Base-by-base conservation (phyloP, 345 rosid genomes). In the Linum trigynum region DNA sequence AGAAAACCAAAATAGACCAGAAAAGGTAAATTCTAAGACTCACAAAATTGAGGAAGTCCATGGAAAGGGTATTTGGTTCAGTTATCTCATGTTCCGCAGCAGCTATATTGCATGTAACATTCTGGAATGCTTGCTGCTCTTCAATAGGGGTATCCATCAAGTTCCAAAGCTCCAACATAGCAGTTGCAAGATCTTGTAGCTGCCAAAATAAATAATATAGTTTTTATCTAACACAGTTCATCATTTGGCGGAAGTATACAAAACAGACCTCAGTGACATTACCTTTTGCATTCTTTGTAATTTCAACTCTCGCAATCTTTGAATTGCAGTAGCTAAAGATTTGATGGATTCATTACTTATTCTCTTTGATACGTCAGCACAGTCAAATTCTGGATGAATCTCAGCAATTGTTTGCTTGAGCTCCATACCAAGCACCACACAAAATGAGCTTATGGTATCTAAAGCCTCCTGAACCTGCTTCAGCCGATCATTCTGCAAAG, bases 101-200 rank as follows among this genome's bases (percentile, higher is more conserved):
- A 73, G 99, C 99, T 69, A 95, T 78, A 57, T 95, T 95, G 73
- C 94, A 80, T 39, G 99, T 95, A 65, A 95, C 89, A 72, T 80
- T 85, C 68, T 82, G 96, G 77, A 87, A 95, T 75, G 72, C 73
- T 79, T 87, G 96, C 67, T 95, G 99, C 80, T 95, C 98, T 69
- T 91, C 98, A 64, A 86, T 57, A 61, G 98, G 99, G 62, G 98
- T 95, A 65, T 95, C 99, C 99, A 95, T 91, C 86, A 91, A 76
- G 76, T 91, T 81, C 98, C 99, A 95, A 64, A 95, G 83, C 81
- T 87, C 94, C 79, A 95, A 74, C 91, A 95, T 85, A 58, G 91
- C 79, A 43, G 91, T 82, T 64, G 96, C 97, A 63, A 89, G 90
- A 77, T 95, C 99, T 91, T 95, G 99, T 59, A 95, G 96, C 99